Percentiles rank a stretch among this genome's conserved stretches.
phyloP scores from a whole-genome alignment of 2,329 filamentous ascomycete species.

The Sporothrix pallida region DNA sequence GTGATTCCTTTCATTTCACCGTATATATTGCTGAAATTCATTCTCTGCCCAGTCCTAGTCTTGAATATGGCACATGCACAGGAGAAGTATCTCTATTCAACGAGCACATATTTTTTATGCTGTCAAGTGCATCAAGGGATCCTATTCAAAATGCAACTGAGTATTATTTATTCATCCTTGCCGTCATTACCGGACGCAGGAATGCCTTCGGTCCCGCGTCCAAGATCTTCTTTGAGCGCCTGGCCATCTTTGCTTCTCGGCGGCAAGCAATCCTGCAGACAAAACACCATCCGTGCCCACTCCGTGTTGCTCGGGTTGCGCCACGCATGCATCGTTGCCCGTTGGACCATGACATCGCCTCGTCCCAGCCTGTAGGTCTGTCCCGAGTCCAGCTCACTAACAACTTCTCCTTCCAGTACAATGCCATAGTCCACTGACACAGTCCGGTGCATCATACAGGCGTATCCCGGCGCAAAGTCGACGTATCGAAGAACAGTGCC shows the following conservation, averaged over 20 bases:
- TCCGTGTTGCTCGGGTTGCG: slow-evolving; percentile 53
- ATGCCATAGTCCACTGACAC: slow-evolving; percentile 40
- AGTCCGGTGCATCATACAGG: slow-evolving; percentile 44
- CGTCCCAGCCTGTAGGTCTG: slow-evolving; percentile 34
- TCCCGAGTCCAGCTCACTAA: slow-evolving; percentile 38
- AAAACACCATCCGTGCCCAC: slow-evolving; percentile 55
- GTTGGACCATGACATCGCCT: slow-evolving; percentile 49
- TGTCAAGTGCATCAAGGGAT: not conserved
- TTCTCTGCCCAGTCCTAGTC: too few species aligned
- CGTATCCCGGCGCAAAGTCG: slow-evolving; percentile 44
- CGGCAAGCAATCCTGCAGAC: slow-evolving; percentile 48
- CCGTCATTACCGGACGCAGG: not conserved
- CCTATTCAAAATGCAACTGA: too few species aligned
- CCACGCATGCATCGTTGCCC: slow-evolving; percentile 61
- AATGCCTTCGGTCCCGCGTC: slow-evolving; percentile 7
- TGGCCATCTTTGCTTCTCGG: slow-evolving; percentile 12
- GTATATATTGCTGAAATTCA: not conserved
- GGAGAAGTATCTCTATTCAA: not conserved
- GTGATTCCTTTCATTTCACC: not conserved
- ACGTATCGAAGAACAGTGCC: slow-evolving; percentile 41
- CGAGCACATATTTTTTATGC: not conserved
- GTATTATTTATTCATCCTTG: not conserved
- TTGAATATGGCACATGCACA: not conserved
- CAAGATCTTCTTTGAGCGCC: not conserved
- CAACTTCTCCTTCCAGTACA: slow-evolving; percentile 37